Base-by-base conservation (phyloP, 805 yeast genomes). In the Ogataea corticis region DNA sequence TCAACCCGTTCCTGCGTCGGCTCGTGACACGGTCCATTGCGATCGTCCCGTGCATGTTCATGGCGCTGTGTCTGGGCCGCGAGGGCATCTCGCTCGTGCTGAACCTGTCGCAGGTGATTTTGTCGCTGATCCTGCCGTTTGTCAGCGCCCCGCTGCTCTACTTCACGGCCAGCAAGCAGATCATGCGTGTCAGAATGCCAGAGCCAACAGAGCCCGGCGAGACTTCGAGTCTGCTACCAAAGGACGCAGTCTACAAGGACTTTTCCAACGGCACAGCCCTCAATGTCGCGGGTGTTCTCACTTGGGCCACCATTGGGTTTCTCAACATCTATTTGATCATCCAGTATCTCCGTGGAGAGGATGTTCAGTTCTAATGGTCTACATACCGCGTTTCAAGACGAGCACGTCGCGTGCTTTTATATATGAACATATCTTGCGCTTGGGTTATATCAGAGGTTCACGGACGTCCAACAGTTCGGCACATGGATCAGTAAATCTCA, bases 51-150 rank as follows among this genome's bases (percentile, higher is more conserved):
- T 87, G 96, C 61, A 65, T 91, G 40, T 73, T 76, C 13, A 83
- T 90, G 50, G 85, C 88, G 6, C 65, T 84, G 4, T 70, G 80
- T 33, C 77, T 87, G 48, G 97, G 97, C 2, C 75, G 83, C 53
- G 67, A 71, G 33, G 97, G 96, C 1, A 69, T 90, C 44, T 72
- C 82, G 9, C 67, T 72, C 10, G 89, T 95, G 0, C 73, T 90
- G 52, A 90, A 89, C 58, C 80, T 87, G n/a, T 82, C 94, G 0
- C 97, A 90, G 66, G 94, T 90, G 15, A 82, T 87, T 1, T 71
- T 90, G 40, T 87, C 96, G 2, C 75, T 91, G 42, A 73, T 91
- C 37, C 72, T 90, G 46, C 97, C 97, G 9, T 84, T 90, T 52
- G 73, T 88, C 35, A 80, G 91, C 7, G 92, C 95, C 1, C 97